A percentile compares a stretch with the other conserved stretches of the same genome.
phyloP scores from a whole-genome alignment of 2,329 filamentous ascomycete genomes.

The Tolypocladium nubicola region DNA sequence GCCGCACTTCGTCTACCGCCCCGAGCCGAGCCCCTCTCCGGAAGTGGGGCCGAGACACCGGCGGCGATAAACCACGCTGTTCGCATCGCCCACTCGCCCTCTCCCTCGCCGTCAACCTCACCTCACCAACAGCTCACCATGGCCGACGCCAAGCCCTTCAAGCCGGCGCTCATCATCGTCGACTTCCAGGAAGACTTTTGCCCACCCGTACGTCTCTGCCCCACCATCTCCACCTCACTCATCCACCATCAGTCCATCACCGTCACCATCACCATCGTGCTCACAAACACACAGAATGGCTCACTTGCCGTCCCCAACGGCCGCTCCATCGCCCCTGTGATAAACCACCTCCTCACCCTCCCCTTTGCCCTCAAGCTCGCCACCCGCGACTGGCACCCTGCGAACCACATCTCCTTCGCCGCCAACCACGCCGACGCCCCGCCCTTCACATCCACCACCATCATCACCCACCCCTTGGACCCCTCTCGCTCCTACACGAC shows the following conservation, averaged over 20 bases:
- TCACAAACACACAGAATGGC: conserved; percentile 48
- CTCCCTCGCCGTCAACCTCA: background rate
- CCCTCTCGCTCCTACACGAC: conserved; percentile 51
- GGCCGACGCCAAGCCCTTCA: conserved; percentile 19
- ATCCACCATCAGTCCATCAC: background rate
- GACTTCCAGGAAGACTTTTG: conserved; percentile 96
- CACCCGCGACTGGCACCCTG: conserved; percentile 88
- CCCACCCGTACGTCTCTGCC: conserved; percentile 50
- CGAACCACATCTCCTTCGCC: conserved; percentile 79
- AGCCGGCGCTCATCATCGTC: conserved; percentile 56
- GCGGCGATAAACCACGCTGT: background rate
- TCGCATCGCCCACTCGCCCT: background rate
- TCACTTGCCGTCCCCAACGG: conserved; percentile 72
- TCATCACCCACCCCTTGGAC: conserved; percentile 57
- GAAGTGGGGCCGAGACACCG: background rate
- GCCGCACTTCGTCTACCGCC: background rate
- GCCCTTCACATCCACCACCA: conserved; percentile 56
- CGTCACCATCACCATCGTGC: background rate
- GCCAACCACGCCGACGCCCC: conserved; percentile 58
- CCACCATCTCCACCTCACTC: background rate
- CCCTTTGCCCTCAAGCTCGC: conserved; percentile 68
- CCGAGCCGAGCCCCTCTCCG: background rate
- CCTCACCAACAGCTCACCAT: background rate
- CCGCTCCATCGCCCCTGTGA: conserved; percentile 54
- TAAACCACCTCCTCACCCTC: conserved; percentile 65